phyloP scores from a whole-genome alignment of 2,329 filamentous ascomycete genomes.

The Pleurostoma richardsiae region DNA sequence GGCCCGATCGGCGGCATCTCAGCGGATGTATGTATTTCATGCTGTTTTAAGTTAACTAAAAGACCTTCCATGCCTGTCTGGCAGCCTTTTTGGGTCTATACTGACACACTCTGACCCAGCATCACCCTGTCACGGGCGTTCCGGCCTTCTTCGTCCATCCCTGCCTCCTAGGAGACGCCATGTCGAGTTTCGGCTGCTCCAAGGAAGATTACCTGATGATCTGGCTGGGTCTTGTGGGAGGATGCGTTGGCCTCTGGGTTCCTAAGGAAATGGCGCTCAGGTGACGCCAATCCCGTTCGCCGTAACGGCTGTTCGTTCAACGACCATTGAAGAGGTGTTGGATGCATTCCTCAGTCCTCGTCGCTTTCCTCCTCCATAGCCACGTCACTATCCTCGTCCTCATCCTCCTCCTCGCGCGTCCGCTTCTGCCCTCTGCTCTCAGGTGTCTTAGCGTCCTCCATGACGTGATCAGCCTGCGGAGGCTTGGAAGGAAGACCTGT shows the following conservation, averaged over 20 bases:
- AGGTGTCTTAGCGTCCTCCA: constrained; percentile 45
- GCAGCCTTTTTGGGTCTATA: constrained; percentile 19
- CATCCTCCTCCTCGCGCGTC: constrained; percentile 61
- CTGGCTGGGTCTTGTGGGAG: constrained; percentile 86
- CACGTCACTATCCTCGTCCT: constrained; percentile 57
- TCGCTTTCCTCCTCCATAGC: constrained; percentile 67
- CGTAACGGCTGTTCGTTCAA: neutral
- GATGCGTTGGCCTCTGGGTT: constrained; percentile 72
- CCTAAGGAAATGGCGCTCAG: constrained; percentile 60
- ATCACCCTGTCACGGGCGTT: constrained; percentile 75
- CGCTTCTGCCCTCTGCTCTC: constrained; percentile 65
- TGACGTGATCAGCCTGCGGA: constrained; percentile 37
- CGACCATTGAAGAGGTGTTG: neutral
- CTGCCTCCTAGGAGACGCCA: constrained; percentile 79
- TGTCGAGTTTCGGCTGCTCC: constrained; percentile 60
- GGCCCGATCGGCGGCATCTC: constrained; percentile 71
- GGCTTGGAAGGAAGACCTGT: constrained; percentile 44
- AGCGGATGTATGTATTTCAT: constrained; percentile 56
- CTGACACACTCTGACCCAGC: constrained; percentile 50
- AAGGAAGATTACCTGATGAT: constrained; percentile 71
- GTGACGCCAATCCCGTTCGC: constrained; percentile 11
- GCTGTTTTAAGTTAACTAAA: constrained; percentile 22
- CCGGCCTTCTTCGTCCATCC: constrained; percentile 91
- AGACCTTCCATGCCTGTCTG: constrained; percentile 4
- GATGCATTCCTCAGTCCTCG: constrained; percentile 49